Base-by-base conservation (phyloP, 2,329 filamentous ascomycete genomes). In the Penicillium sp. region DNA sequence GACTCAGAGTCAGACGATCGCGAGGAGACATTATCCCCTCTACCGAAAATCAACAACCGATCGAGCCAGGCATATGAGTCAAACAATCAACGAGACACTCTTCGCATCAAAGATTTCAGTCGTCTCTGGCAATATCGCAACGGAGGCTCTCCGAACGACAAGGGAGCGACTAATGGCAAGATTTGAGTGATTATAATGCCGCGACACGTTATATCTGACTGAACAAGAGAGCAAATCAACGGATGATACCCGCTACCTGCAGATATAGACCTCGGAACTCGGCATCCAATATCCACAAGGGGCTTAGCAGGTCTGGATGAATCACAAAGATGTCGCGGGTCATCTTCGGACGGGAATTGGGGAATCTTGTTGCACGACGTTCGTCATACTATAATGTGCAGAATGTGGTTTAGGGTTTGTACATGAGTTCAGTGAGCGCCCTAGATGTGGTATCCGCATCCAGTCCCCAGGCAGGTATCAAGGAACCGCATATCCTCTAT, bases 121-220 rank as follows among this genome's bases (percentile, higher is more conserved):
- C 62, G 70, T 6, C 55, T 73, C 25, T 73, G 71, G 71, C 52
- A 56, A 44, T 73, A 73, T 57, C 55, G 68, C n/a, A 70, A 70
- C 51, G 70, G 70, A 1, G 55, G 54, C 10, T 63, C 50, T 0
- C 64, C 68, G 15, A 35, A 25, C 15, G 28, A 24, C 24, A 28
- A 10, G 23, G n/a, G 39, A 29, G 37, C 20, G 23, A 40, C 18
- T 18, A 12, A 35, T 6, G 5, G 10, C 28, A 29, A 29, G 28
- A 13, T 29, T 12, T 10, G 15, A 18, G 20, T 37, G 10, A 6
- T 39, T n/a, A 20, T 25, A 2, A n/a, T 35, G 32, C 8, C 32
- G 20, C 32, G 15, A 20, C 2, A 10, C 1, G 6, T 20, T 10
- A 18, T 20, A 15, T 9, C 15, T 20, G 3, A 18, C 32, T 10